Evolutionary conservation across 306 rosid genomes (phyloP), one percentile per base, ranked within the genome.

Genomic region (Spatholobus suberectus): DNA sequence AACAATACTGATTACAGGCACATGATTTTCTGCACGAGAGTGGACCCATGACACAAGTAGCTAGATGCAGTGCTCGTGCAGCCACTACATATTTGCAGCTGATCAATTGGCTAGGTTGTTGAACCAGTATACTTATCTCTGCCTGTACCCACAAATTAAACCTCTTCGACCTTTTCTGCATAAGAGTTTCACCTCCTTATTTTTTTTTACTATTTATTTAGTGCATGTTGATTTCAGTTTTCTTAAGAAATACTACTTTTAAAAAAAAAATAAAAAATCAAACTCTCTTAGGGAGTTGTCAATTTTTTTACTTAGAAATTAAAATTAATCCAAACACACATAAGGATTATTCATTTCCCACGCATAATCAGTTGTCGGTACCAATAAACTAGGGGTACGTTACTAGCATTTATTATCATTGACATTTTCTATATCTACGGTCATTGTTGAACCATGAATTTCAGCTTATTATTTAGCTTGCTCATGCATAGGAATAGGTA

Each of bases 21-120:
- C 81, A 78, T 82, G 86, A 78, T 18, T 49, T 78, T 73, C 78
- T 81, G 76, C 46, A 11, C 49, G 37, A n/a, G 27, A 17, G 51
- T 80, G 81, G 77, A 71, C 83, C 88, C 82, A 58, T 58, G 75
- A 79, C 82, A 51, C 49, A 23, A n/a, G 12, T n/a, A 37, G 41
- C 61, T 57, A 62, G 26, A 70, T 69, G 55, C 55, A 61, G 15
- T 70, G 15, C 17, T 73, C 26, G 72, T 55, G 40, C 71, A 8
- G 2, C 61, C 81, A 75, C 76, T 2, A 12, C 18, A 6, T 21
- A 35, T 5, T 18, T 20, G 66, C 84, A 57, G 10, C 75, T 37
- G 37, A 47, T 62, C 80, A 23, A 32, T 74, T 65, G 8, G 18
- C 62, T 72, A 15, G 2, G 15, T 68, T 69, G n/a, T 26, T 34